Conservation (phyloP, 306 rosid genomes). For the Vigna angularis region DNA sequence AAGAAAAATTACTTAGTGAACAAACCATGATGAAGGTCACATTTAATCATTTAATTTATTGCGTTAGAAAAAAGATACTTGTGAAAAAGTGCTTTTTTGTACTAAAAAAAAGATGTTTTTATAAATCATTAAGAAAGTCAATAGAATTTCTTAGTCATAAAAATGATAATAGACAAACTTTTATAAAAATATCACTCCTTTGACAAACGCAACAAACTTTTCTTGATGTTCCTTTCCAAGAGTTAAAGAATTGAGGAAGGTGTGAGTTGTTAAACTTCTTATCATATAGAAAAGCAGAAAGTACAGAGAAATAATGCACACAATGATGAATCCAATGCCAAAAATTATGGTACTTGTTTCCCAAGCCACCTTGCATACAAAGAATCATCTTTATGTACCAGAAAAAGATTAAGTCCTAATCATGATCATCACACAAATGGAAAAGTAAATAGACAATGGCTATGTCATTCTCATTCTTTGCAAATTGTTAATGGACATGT, state of each 20-base stretch:
- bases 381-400: slow-evolving; percentile 15
- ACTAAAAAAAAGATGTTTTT: too few species aligned
- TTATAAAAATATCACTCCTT: not conserved
- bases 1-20: too few species aligned
- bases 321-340: slow-evolving; percentile 52
- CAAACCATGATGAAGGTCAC: too few species aligned
- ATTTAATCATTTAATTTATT: too few species aligned
- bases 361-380: slow-evolving; percentile 40
- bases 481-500: slow-evolving; percentile 31
- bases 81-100: too few species aligned
- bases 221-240: slow-evolving; percentile 26
- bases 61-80: too few species aligned
- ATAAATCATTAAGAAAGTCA: too few species aligned
- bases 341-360: slow-evolving; percentile 14
- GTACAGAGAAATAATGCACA: slow-evolving; percentile 44
- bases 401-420: slow-evolving; percentile 30
- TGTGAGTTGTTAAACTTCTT: slow-evolving; percentile 40
- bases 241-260: slow-evolving; percentile 16
- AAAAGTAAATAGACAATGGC: slow-evolving; percentile 19
- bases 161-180: too few species aligned
- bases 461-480: not conserved
- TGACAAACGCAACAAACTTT: slow-evolving; percentile 35
- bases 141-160: too few species aligned
- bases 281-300: slow-evolving; percentile 39
- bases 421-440: slow-evolving; percentile 44